A percentile compares a stretch with the other conserved stretches of the same genome.
phyloP scores from a whole-genome alignment of 139 green algal species.

The Micractinium conductrix region DNA sequence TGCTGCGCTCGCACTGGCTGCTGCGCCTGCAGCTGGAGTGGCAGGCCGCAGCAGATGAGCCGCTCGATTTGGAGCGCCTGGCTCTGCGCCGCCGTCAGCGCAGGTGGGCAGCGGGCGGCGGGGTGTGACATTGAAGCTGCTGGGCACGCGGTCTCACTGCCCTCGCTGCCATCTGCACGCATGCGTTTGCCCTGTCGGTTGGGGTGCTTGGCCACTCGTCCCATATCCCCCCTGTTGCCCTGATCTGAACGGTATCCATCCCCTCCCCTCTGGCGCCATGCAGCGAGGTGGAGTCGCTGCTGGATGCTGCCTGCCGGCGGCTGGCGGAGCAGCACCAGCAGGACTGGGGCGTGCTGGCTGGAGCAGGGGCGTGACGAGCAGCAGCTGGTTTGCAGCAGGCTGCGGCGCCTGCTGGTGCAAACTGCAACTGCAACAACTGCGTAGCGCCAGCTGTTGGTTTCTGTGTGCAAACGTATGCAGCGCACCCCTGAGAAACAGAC shows the following conservation, averaged over 20 bases:
- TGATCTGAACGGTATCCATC: no score
- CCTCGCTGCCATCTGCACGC: no score
- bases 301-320: conserved; percentile 12
- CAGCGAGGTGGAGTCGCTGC: background rate
- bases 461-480: no score
- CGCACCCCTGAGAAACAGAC: no score
- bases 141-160: no score
- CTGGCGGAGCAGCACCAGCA: background rate
- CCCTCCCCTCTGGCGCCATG: background rate
- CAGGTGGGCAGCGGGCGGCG: background rate
- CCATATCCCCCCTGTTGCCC: background rate
- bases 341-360: conserved; percentile 18
- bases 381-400: no score
- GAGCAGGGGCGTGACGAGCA: no score
- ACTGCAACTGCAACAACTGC: no score
- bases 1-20: conserved; percentile 37
- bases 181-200: no score
- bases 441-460: no score
- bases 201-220: background rate
- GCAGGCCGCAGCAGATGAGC: background rate
- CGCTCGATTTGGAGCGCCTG: conserved; percentile 5
- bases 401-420: no score
- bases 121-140: no score
- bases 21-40: conserved; percentile 36
- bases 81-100: conserved; percentile 17